phyloP scores from a whole-genome alignment of 176 grass and related monocot genomes.

The Saccharum officinarum region DNA sequence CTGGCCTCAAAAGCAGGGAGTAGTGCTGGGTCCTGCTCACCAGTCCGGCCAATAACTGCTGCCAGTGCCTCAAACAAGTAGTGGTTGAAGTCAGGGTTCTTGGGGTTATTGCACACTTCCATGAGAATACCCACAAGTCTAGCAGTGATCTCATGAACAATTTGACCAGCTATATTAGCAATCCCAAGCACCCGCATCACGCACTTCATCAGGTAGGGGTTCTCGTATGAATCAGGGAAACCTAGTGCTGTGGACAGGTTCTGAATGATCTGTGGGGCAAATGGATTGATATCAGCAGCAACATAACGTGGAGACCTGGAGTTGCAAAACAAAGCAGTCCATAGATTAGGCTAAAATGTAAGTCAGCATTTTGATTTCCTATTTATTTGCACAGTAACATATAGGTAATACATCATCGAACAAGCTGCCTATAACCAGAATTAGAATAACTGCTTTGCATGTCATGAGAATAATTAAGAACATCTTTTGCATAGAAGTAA shows the following conservation, averaged over 20 bases:
- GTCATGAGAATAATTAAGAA: neutral
- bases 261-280: constrained; percentile 72
- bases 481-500: neutral
- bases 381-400: neutral
- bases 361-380: neutral
- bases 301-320: constrained; percentile 53
- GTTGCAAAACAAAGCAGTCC: neutral
- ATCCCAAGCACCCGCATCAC: constrained; percentile 87
- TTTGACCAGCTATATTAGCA: constrained; percentile 58
- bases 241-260: constrained; percentile 69
- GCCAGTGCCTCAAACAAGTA: constrained; percentile 94
- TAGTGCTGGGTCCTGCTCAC: constrained; percentile 67
- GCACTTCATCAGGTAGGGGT: constrained; percentile 95
- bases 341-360: neutral
- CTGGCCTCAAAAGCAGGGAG: constrained; percentile 69
- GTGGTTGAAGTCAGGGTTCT: constrained; percentile 95
- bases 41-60: constrained; percentile 66
- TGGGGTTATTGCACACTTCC: constrained; percentile 93
- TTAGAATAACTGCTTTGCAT: neutral
- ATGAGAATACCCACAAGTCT: constrained; percentile 65
- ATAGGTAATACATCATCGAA: neutral
- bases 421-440: neutral
- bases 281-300: constrained; percentile 74
- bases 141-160: constrained; percentile 53
- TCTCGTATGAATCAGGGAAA: constrained; percentile 85